phyloP scores from a whole-genome alignment of 2,329 filamentous ascomycete species.

The Xylaria multiplex region DNA sequence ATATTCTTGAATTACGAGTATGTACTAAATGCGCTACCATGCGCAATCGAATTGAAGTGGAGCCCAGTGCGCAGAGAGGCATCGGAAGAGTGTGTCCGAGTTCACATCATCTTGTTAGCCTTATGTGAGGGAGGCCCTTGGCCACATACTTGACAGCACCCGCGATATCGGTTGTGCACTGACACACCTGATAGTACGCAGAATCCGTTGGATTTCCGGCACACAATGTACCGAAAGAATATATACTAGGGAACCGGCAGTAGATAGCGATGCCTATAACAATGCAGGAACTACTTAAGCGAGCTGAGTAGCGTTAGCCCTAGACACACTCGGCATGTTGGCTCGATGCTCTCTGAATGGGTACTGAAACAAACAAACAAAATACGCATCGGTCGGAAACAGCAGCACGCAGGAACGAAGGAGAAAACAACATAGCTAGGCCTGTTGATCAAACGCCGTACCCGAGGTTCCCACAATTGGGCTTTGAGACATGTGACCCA shows the following conservation, averaged over 20 bases:
- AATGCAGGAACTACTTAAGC: slow-evolving; percentile 11
- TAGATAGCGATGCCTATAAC: slow-evolving; percentile 5
- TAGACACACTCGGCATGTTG: neutral
- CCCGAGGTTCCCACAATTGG: slow-evolving; percentile 22
- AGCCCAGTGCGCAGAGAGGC: neutral
- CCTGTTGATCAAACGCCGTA: slow-evolving; percentile 11
- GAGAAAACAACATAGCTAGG: slow-evolving; percentile 3
- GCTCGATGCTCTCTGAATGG: slow-evolving; percentile 11
- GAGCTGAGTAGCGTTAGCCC: slow-evolving; percentile 1
- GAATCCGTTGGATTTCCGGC: neutral
- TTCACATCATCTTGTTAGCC: neutral
- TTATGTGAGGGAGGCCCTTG: neutral
- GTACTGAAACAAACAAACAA: neutral
- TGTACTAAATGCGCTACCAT: neutral
- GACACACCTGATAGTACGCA: neutral
- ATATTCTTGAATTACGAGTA: neutral
- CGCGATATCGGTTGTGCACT: neutral
- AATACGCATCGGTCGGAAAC: slow-evolving; percentile 6
- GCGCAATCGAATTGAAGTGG: slow-evolving; percentile 13
- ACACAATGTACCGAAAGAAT: neutral
- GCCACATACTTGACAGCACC: neutral
- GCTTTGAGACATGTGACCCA: slow-evolving; percentile 22
- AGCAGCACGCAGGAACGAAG: neutral
- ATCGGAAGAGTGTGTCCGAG: slow-evolving; percentile 4
- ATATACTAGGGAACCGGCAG: neutral